Percentiles rank a stretch among this genome's conserved stretches.
phyloP scores from a whole-genome alignment of 106 monocot genomes.

The Vanilla planifolia region DNA sequence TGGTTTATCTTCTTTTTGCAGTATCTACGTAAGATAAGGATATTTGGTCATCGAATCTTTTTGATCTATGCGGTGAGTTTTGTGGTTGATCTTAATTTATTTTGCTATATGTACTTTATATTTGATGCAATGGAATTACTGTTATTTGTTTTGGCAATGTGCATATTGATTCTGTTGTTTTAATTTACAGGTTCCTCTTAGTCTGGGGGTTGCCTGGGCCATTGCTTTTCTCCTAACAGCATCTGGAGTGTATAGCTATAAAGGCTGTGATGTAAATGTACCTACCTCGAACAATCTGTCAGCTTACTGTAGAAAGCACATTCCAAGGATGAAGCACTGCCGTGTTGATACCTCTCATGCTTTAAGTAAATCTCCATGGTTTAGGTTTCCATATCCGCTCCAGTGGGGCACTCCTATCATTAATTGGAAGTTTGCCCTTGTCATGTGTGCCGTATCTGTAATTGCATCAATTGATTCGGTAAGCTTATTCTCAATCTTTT shows the following conservation, averaged over 20 bases:
- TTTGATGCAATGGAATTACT: constrained; percentile 1
- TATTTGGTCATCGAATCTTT: constrained; percentile 86
- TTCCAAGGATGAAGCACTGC: constrained; percentile 83
- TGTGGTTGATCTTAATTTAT: not conserved
- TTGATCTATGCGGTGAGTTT: constrained; percentile 77
- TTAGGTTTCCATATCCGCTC: constrained; percentile 87
- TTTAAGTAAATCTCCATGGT: constrained; percentile 81
- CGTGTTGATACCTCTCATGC: constrained; percentile 78
- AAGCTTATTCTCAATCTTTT: constrained; percentile 19
- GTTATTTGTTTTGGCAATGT: not conserved
- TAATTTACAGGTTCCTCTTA: constrained; percentile 68
- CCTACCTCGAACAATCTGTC: constrained; percentile 80
- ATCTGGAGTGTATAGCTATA: constrained; percentile 71
- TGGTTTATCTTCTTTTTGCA: constrained; percentile 32
- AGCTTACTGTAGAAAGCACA: constrained; percentile 77
- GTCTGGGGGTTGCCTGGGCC: constrained; percentile 83
- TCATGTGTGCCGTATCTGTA: constrained; percentile 73
- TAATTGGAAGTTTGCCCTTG: constrained; percentile 80
- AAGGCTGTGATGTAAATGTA: constrained; percentile 71
- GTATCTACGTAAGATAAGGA: constrained; percentile 90
- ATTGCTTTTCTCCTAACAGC: constrained; percentile 78
- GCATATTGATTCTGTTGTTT: not conserved
- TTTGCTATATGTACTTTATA: not conserved
- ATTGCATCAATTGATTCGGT: constrained; percentile 96
- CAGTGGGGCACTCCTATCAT: constrained; percentile 96